Evolutionary conservation across 2,329 filamentous ascomycete genomes (phyloP), one percentile per base, ranked within the genome.

Genomic region (Cladophialophora yegresii): DNA sequence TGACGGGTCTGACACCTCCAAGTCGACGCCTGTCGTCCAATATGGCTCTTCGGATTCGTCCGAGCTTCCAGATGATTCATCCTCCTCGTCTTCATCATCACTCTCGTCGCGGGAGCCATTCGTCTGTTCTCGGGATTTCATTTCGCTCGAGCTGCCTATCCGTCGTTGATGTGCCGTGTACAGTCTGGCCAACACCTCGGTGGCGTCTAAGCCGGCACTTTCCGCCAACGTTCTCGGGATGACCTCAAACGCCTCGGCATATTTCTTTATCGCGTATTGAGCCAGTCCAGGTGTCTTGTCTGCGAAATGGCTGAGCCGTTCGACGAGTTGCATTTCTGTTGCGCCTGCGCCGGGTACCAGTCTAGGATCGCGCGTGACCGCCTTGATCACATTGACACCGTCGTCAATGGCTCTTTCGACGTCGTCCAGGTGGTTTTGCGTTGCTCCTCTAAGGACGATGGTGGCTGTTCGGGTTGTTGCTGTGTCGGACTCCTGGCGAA

Each of bases 241-340:
- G 56, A 99, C 93, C 82, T 99, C 95, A 73, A 99, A 99, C 8
- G 95, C 93, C 80, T 99, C 93, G 59, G 90, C 95, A 76, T 89
- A 99, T 82, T 98, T 98, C 79, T 93, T 90, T 81, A 99, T 99
- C 30, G 93, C 92, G 78, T 99, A 96, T 79, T 99, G 95, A 61
- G 92, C 87, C 58, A 99, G 84, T 51, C 95, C 96, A 1, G 93
- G 89, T 1, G 95, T 98, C 82, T 90, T 93, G 77, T 98, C 95
- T 47, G 90, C 95, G 66, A 93, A 89, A 23, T 90, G 89, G 74
- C 91, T 90, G 83, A 99, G 90, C 74, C 92, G 88, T 82, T 96
- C 92, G 58, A 96, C 89, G 65, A 99, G 86, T 80, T 97, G 91
- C 77, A 96, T 89, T 79, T 99, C 95, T 67, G 93, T 92, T 54